Conservation (phyloP, 129 eudicot species). For the Rutidosis leptorrhynchoides region DNA sequence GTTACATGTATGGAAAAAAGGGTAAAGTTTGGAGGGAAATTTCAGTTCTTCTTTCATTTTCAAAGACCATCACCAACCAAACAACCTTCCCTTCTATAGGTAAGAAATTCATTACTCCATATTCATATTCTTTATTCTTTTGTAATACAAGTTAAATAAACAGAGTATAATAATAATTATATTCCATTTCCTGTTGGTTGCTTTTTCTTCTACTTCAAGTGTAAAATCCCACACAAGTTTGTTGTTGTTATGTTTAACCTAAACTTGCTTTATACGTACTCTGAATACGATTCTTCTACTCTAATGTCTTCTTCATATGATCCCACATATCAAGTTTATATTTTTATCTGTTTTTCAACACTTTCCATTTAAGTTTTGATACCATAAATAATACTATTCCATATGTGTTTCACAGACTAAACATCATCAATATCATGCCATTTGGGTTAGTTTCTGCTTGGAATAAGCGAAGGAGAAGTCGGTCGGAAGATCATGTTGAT, state of each 20-base stretch:
- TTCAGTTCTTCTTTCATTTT: constrained; percentile 57
- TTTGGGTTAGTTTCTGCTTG: constrained; percentile 90
- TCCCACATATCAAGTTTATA: constrained; percentile 20
- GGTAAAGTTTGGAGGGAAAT: constrained; percentile 30
- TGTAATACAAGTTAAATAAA: neutral
- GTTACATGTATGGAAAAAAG: constrained; percentile 4
- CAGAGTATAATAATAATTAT: constrained; percentile 3
- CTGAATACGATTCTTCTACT: constrained; percentile 30
- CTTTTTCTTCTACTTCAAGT: constrained; percentile 80
- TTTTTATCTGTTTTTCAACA: constrained; percentile 11
- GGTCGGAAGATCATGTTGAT: constrained; percentile 66
- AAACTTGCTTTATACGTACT: constrained; percentile 82
- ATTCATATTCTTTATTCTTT: constrained; percentile 5
- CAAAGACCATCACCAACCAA: constrained; percentile 33
- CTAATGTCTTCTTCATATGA: constrained; percentile 19
- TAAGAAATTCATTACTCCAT: constrained; percentile 42
- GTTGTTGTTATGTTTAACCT: constrained; percentile 55
- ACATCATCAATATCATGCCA: constrained; percentile 64
- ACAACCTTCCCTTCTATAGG: constrained; percentile 33
- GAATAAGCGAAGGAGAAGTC: constrained; percentile 94
- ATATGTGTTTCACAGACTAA: constrained; percentile 28
- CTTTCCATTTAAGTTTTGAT: neutral
- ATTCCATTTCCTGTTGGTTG: constrained; percentile 27
- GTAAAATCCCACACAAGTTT: constrained; percentile 43
- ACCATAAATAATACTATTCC: constrained; percentile 6